These are phyloP conservation scores for Aleurites moluccanus DNA, from an alignment of 441 rosid species.

Conservation along the genomic window DNA sequence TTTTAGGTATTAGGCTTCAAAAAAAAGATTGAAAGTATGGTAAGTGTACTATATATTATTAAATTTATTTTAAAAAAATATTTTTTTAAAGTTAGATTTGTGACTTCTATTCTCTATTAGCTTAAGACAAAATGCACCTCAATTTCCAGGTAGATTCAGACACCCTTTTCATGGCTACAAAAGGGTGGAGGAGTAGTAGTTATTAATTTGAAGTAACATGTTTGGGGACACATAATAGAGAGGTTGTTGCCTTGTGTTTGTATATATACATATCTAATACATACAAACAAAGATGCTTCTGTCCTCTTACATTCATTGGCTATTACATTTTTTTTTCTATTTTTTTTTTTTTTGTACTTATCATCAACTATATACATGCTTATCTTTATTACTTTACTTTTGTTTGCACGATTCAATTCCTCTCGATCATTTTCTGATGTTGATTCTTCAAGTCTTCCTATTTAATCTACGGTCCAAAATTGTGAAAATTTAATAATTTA, in stretches of 20 bases:
- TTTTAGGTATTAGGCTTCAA: too few species aligned
- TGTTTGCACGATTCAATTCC: too few species aligned
- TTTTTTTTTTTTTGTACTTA: neutral
- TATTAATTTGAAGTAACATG: slow-evolving; percentile 29
- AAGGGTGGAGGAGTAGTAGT: slow-evolving; percentile 24
- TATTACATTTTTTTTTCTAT: neutral
- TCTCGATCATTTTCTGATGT: too few species aligned
- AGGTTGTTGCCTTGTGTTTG: slow-evolving; percentile 32
- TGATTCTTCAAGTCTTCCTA: too few species aligned
- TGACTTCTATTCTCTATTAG: slow-evolving; percentile 20
- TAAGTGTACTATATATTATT: too few species aligned
- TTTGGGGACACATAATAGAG: slow-evolving; percentile 32
- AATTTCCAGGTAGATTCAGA: slow-evolving; percentile 70
- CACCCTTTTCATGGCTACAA: slow-evolving; percentile 43
- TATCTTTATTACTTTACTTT: too few species aligned
- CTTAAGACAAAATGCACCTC: slow-evolving; percentile 55
- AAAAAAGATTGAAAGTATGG: too few species aligned
- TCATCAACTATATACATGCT: neutral
- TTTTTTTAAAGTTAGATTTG: slow-evolving; percentile 5
- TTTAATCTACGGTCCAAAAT: too few species aligned
- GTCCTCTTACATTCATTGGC: slow-evolving; percentile 23
- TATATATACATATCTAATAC: neutral
- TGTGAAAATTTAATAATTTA: too few species aligned
- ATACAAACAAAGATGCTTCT: slow-evolving; percentile 24
- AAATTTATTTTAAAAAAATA: too few species aligned